Base-by-base conservation (phyloP, 371 early-diverging fungal genomes). In the Rhizopus arrhizus region DNA sequence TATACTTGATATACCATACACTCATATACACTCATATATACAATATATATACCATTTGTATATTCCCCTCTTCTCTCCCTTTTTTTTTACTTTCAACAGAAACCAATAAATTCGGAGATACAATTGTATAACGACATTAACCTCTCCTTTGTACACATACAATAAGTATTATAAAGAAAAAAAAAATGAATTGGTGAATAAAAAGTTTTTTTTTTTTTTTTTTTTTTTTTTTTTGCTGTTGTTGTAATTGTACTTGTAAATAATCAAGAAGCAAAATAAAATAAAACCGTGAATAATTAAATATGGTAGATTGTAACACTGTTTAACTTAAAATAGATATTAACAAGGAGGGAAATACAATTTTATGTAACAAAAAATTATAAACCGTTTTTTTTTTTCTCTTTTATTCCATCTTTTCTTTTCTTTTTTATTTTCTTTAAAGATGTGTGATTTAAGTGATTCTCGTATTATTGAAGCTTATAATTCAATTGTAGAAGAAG, bases 371-470 rank as follows among this genome's bases (percentile, higher is more conserved):
- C 46, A 11, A 11, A n/a, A 45, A 7, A 43, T n/a, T 43, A 43
- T 5, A 43, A 6, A 43, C 15, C n/a, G 22, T 51, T 48, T 46
- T 56, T 40, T 40, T 46, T 40, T 53, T 41, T 53, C 32, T 53
- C 53, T 55, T 16, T 29, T 33, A 35, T 53, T 41, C 33, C 41
- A 59, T 51, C 41, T 11, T 38, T 45, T 46, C 13, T 45, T 48
- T 38, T 55, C 43, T 51, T 33, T 50, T 33, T 12, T 28, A 29
- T 4, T 28, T 10, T 8, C 16, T 9, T 7, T 83, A 82, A 55
- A 9, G 15, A 85, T 86, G 71, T 88, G 89, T 73, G 89, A 90
- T 70, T 75, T 90, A 65, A 78, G 82, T 49, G 89, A 90, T 57
- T 82, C 85, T 40, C 74, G 72, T 50, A 88, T 90, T 59, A 58